phyloP scores from a whole-genome alignment of 2,329 filamentous ascomycete species.

The Microcyclospora tardicrescens region DNA sequence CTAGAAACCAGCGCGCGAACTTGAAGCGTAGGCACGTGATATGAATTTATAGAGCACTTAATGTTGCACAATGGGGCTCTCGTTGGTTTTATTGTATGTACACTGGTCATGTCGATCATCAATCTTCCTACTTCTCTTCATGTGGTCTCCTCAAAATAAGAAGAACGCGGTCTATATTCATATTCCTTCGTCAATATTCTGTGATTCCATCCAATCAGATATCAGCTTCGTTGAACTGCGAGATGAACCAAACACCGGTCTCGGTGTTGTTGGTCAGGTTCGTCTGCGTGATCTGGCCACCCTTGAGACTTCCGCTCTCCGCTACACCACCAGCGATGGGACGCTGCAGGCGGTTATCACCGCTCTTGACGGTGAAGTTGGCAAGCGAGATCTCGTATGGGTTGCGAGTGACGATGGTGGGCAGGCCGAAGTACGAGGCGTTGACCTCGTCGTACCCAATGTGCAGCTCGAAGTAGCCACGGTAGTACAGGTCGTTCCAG shows the following conservation, averaged over 20 bases:
- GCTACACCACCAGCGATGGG: constrained; percentile 38
- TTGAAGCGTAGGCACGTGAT: too few relatives aligned
- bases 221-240: constrained; percentile 9
- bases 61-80: too few relatives aligned
- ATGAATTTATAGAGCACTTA: too few relatives aligned
- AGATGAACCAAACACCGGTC: constrained; percentile 19
- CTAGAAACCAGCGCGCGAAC: too few relatives aligned
- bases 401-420: constrained; percentile 47
- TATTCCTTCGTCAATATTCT: too few relatives aligned
- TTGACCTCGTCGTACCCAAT: constrained; percentile 44
- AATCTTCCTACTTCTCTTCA: too few relatives aligned
- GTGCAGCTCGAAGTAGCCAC: constrained; percentile 57
- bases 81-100: too few relatives aligned
- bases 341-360: constrained; percentile 45
- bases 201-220: background rate
- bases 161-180: too few relatives aligned
- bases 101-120: too few relatives aligned
- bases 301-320: constrained; percentile 45
- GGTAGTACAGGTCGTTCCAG: constrained; percentile 62
- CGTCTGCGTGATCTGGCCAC: constrained; percentile 27
- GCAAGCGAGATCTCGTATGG: constrained; percentile 52
- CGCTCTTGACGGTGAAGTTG: constrained; percentile 54
- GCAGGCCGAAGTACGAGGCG: constrained; percentile 53
- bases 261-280: constrained; percentile 25
- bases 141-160: too few relatives aligned